These are phyloP conservation scores for Blastobotrys elegans DNA, from an alignment of 1,139 yeast species.

Conservation along the genomic window DNA sequence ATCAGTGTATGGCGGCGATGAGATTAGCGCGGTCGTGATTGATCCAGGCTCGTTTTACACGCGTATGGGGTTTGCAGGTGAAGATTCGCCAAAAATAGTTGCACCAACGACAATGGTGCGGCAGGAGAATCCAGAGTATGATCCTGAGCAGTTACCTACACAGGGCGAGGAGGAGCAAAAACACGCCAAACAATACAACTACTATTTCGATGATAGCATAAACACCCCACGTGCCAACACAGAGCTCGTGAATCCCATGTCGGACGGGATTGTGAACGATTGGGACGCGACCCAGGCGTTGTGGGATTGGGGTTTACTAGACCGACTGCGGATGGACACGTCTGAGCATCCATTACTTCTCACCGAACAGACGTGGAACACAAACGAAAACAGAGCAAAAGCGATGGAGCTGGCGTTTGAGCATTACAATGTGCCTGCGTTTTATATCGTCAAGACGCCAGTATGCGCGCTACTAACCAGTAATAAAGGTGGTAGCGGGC, in stretches of 20 bases:
- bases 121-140: constrained; percentile 19
- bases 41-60: constrained; percentile 88
- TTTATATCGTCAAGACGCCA: constrained; percentile 79
- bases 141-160: constrained; percentile 19
- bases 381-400: constrained; percentile 60
- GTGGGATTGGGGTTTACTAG: constrained; percentile 36
- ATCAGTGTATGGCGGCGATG: constrained; percentile 66
- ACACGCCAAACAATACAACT: constrained; percentile 8
- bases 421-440: constrained; percentile 72
- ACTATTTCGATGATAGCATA: constrained; percentile 33
- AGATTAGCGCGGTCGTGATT: constrained; percentile 82
- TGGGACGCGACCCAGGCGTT: constrained; percentile 41
- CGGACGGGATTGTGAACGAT: constrained; percentile 38
- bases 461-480: constrained; percentile 90
- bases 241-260: constrained; percentile 35
- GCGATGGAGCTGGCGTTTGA: constrained; percentile 77
- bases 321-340: constrained; percentile 48
- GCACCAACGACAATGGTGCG: constrained; percentile 51
- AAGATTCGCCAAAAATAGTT: constrained; percentile 77
- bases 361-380: constrained; percentile 86
- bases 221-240: constrained; percentile 32
- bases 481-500: constrained; percentile 88
- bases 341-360: constrained; percentile 70
- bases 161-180: constrained; percentile 1
- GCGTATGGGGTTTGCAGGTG: constrained; percentile 90